Evolutionary conservation across 495 filamentous ascomycete genomes (phyloP), one percentile per base, ranked within the genome.

Genomic region (Achaetomiella virescens): DNA sequence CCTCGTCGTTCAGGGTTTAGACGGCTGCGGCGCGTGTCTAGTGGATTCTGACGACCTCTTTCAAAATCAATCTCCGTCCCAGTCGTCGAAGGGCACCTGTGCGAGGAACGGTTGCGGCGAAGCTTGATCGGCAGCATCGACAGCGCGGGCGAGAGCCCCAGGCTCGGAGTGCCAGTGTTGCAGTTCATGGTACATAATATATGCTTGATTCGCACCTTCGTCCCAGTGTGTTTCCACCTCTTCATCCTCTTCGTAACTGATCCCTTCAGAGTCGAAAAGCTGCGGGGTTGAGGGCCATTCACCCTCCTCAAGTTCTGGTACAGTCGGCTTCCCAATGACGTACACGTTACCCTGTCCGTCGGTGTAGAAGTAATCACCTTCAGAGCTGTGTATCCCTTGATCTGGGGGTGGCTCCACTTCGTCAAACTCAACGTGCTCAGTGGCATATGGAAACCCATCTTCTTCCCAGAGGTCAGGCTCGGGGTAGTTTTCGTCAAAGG

Each of bases 361-460:
- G 12, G 60, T 52, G 42, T 67, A 69, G 33, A 65, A 64, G 48
- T 65, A 67, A 2, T 60, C 62, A n/a, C 45, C 61, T 42, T 66
- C 63, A 4, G 58, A 63, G 21, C 55, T 59, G 12, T 22, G 37
- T 15, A 24, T 49, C 48, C 20, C 35, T 17, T 42, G 37, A 12
- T 46, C 45, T 25, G 33, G 33, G 15, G 41, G 7, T 24, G 40
- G 20, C 6, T 24, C 46, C 6, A 10, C 38, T 20, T 51, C 38
- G 6, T 24, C 33, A 11, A 12, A 6, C 12, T 8, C 18, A 20
- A 20, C 14, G 8, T 15, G 17, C 40, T 51, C 40, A 17, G 9
- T 11, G 12, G 8, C 1, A 8, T 20, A 31, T 21, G 17, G 6
- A 8, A n/a, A 18, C 14, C 1, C 22, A 33, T 24, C 42, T 8